Evolutionary conservation across 2,329 filamentous ascomycete species (phyloP).

Genomic region (Stemphylium beticola): DNA sequence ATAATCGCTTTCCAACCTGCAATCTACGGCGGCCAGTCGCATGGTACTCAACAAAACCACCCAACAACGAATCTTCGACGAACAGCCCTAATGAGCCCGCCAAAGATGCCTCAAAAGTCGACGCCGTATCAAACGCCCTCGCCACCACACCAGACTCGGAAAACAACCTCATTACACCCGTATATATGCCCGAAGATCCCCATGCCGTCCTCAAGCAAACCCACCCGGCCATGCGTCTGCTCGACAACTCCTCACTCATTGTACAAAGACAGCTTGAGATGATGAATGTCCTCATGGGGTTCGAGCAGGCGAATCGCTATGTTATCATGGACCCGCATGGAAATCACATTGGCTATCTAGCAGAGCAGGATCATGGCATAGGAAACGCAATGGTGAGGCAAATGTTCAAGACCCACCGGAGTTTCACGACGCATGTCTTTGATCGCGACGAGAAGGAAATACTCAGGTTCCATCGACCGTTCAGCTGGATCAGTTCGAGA

Average conservation of each 20-base stretch:
- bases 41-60: constrained; percentile 18
- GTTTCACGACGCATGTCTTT: constrained; percentile 70
- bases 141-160: constrained; percentile 51
- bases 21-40: constrained; percentile 17
- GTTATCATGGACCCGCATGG: constrained; percentile 69
- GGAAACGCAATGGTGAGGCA: constrained; percentile 64
- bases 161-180: constrained; percentile 63
- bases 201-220: constrained; percentile 63
- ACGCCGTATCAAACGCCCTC: constrained; percentile 55
- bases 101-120: constrained; percentile 38
- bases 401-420: constrained; percentile 66
- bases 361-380: constrained; percentile 67
- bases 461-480: constrained; percentile 66
- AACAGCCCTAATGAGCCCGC: constrained; percentile 16
- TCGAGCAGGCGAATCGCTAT: constrained; percentile 71
- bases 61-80: constrained; percentile 9
- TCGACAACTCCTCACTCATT: constrained; percentile 67
- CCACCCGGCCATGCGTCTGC: constrained; percentile 64
- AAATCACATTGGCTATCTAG: constrained; percentile 68
- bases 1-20: constrained; percentile 30
- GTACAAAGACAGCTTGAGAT: constrained; percentile 69
- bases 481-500: constrained; percentile 67
- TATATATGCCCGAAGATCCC: constrained; percentile 67
- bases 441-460: constrained; percentile 66
- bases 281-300: constrained; percentile 70